A percentile compares a stretch with the other conserved stretches of the same genome.
These are phyloP conservation scores for Neonectria punicea DNA, from an alignment of 2,329 filamentous ascomycete genomes.

Conservation along the genomic window DNA sequence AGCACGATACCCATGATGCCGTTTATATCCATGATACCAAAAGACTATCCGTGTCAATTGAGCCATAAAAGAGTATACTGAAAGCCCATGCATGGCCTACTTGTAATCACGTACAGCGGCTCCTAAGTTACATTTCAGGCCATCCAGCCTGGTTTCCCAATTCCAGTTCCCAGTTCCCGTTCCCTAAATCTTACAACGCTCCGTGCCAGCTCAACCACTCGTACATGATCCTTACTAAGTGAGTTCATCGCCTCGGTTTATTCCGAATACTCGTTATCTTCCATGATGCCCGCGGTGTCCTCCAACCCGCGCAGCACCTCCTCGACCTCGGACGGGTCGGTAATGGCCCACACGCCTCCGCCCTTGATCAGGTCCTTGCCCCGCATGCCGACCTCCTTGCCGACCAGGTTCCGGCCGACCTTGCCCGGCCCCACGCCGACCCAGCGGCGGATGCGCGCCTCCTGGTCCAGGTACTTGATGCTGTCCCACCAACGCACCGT, in stretches of 20 bases:
- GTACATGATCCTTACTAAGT: constrained; percentile 1
- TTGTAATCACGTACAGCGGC: neutral
- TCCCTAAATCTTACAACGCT: constrained; percentile 13
- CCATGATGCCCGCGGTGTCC: constrained; percentile 66
- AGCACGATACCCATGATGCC: neutral
- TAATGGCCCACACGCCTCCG: constrained; percentile 93
- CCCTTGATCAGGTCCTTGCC: constrained; percentile 82
- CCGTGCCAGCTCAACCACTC: constrained; percentile 1
- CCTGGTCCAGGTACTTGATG: constrained; percentile 87
- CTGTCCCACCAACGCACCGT: constrained; percentile 96
- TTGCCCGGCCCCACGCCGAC: constrained; percentile 94
- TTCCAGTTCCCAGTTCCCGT: constrained; percentile 5
- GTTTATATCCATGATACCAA: neutral
- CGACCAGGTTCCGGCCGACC: constrained; percentile 91
- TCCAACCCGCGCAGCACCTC: constrained; percentile 73
- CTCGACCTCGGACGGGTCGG: constrained; percentile 80
- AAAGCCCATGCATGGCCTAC: neutral
- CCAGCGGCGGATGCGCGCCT: constrained; percentile 84
- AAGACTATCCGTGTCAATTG: neutral
- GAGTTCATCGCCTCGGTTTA: constrained; percentile 13
- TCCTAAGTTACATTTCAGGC: constrained; percentile 14
- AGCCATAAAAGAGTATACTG: neutral
- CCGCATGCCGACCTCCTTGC: constrained; percentile 92
- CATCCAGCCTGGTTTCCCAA: constrained; percentile 13
- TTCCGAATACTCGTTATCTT: constrained; percentile 57